phyloP scores from a whole-genome alignment of 768 basidiomycete species.

The Leccinum rimulosum region DNA sequence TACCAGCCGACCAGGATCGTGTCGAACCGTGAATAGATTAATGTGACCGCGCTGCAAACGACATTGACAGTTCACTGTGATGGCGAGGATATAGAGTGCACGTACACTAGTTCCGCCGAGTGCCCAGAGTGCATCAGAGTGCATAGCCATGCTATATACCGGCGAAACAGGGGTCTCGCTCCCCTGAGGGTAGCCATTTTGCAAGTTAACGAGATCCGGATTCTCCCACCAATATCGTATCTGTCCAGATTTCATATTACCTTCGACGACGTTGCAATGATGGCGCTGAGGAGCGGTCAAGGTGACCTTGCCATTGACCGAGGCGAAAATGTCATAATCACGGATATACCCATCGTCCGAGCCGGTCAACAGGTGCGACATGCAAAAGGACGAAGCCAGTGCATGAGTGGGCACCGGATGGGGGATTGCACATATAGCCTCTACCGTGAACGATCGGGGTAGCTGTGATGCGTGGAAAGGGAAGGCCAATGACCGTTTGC shows the following conservation, averaged over 20 bases:
- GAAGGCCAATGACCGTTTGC: constrained; percentile 44
- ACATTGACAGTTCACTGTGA: constrained; percentile 21
- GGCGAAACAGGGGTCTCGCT: constrained; percentile 60
- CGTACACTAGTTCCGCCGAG: constrained; percentile 84
- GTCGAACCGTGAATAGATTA: constrained; percentile 89
- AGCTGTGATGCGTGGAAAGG: constrained; percentile 27
- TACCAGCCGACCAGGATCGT: constrained; percentile 79
- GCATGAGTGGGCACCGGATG: constrained; percentile 86
- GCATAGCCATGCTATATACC: constrained; percentile 88
- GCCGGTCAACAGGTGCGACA: constrained; percentile 87
- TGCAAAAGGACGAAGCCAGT: constrained; percentile 81
- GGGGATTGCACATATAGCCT: constrained; percentile 89
- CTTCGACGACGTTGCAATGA: constrained; percentile 88
- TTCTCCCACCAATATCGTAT: constrained; percentile 93
- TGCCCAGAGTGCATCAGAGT: constrained; percentile 91
- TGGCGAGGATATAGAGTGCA: constrained; percentile 16
- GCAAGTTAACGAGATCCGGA: constrained; percentile 25
- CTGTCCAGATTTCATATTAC: constrained; percentile 86
- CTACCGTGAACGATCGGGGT: constrained; percentile 77
- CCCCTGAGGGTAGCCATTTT: constrained; percentile 33
- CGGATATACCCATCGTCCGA: constrained; percentile 93
- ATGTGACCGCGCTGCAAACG: constrained; percentile 74
- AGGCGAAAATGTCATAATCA: constrained; percentile 86
- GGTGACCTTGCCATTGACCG: constrained; percentile 84
- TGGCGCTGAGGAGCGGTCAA: constrained; percentile 86